Base-by-base conservation (phyloP, 164 flowering plant species). In the Cinnamomum chago region DNA sequence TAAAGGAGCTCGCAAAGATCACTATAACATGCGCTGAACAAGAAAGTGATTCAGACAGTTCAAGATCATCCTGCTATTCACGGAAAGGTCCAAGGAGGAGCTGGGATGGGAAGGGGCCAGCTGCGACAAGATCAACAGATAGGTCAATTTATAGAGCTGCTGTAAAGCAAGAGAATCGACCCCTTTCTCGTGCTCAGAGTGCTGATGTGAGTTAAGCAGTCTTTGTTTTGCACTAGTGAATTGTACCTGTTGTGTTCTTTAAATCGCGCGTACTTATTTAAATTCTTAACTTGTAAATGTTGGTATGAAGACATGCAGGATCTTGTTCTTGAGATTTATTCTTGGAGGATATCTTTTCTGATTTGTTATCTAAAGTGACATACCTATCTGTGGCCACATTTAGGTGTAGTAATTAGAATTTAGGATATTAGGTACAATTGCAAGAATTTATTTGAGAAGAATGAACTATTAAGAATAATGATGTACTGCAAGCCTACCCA, bases 31-130 rank as follows among this genome's bases (percentile, higher is more conserved):
- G 71, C 66, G 66, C 24, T 55, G 85, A 85, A 20, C 75, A 83
- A 47, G 84, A 83, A 69, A 75, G 78, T 64, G 88, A 90, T 81
- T 77, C 83, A 0, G 88, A 88, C 27, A 76, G 84, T 70, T 72
- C 81, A 10, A 76, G 50, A 22, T 81, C 87, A 22, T 76, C 83
- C 13, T 65, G 69, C 18, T 78, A 75, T 25, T 74, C 76, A 5
- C 79, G 72, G 0, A 80, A 47, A 47, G 55, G 76, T 2, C 74
- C 65, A 71, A 83, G 89, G 78, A 85, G 83, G 72, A 88, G 83
- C 70, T 86, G 92, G 89, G 82, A 73, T 50, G 60, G 35, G 47
- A 67, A 17, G 18, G 77, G 81, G 50, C 50, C 74, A 14, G 70
- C 73, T 14, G 69, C 75, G 24, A 62, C 79, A 66, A 76, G 79